phyloP scores from a whole-genome alignment of 2,329 filamentous ascomycete species.

The Epichloe elymi region DNA sequence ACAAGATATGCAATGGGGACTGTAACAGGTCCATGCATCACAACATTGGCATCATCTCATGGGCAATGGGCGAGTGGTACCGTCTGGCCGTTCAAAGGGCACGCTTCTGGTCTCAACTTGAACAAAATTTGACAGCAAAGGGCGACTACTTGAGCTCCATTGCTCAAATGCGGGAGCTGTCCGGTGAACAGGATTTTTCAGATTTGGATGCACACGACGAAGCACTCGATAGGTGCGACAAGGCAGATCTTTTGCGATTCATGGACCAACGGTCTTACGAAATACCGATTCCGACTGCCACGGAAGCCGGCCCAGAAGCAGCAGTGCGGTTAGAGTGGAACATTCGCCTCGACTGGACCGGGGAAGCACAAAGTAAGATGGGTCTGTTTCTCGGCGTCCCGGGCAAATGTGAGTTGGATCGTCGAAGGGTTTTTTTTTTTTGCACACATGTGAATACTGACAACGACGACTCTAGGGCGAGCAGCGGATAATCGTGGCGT shows the following conservation, averaged over 20 bases:
- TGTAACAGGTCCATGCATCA: constrained; percentile 33
- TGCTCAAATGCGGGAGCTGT: constrained; percentile 12
- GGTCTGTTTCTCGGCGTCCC: constrained; percentile 43
- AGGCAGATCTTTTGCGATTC: constrained; percentile 36
- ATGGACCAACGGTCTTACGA: constrained; percentile 39
- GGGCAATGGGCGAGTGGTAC: constrained; percentile 58
- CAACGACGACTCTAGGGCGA: constrained; percentile 35
- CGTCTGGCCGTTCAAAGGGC: constrained; percentile 47
- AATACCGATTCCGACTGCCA: constrained; percentile 24
- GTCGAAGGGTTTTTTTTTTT: background rate
- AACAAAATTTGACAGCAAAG: constrained; percentile 29
- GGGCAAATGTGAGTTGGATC: constrained; percentile 43
- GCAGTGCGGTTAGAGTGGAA: constrained; percentile 46
- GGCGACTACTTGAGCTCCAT: constrained; percentile 14
- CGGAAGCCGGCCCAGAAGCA: constrained; percentile 22
- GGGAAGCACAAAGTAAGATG: constrained; percentile 50
- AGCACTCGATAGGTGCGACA: constrained; percentile 7
- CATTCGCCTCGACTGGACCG: constrained; percentile 59
- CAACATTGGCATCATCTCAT: constrained; percentile 48
- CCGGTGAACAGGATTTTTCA: constrained; percentile 11
- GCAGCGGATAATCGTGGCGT: constrained; percentile 42
- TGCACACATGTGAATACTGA: background rate
- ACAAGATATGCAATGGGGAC: constrained; percentile 25
- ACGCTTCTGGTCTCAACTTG: constrained; percentile 45
- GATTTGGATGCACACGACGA: constrained; percentile 12